These are phyloP conservation scores for Penicillium waksmanii DNA, from an alignment of 495 filamentous ascomycete genomes.

Conservation along the genomic window DNA sequence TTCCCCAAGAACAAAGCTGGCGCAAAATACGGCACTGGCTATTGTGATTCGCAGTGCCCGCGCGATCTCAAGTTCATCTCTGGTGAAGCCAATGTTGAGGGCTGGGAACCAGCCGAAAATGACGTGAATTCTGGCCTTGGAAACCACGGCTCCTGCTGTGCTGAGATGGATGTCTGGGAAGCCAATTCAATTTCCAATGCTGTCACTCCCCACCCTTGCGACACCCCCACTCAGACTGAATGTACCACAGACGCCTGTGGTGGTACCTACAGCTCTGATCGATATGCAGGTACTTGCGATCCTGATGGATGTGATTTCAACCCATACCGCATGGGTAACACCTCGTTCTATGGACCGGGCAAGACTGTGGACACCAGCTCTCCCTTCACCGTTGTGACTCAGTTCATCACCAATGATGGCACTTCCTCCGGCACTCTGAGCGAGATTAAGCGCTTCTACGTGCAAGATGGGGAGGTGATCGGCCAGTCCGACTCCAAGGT, in stretches of 20 bases:
- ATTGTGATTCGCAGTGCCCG: slow-evolving; percentile 76
- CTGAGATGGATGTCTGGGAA: slow-evolving; percentile 76
- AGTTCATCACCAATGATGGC: slow-evolving; percentile 64
- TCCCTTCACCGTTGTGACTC: slow-evolving; percentile 69
- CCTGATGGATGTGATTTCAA: slow-evolving; percentile 83
- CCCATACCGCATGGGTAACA: slow-evolving; percentile 68
- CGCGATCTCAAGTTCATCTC: slow-evolving; percentile 70
- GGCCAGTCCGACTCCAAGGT: slow-evolving; percentile 58
- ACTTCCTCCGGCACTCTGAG: slow-evolving; percentile 57
- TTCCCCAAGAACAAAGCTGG: slow-evolving; percentile 65
- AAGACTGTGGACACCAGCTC: slow-evolving; percentile 65
- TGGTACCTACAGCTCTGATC: slow-evolving; percentile 45
- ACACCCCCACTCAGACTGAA: slow-evolving; percentile 54
- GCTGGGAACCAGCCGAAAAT: slow-evolving; percentile 61
- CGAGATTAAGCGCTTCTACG: slow-evolving; percentile 73
- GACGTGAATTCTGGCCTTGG: slow-evolving; percentile 64
- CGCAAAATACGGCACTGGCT: slow-evolving; percentile 73
- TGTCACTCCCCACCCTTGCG: slow-evolving; percentile 68
- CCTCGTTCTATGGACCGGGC: slow-evolving; percentile 63
- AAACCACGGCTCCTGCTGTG: slow-evolving; percentile 67
- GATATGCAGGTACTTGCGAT: slow-evolving; percentile 66
- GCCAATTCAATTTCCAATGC: slow-evolving; percentile 64
- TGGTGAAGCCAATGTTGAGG: slow-evolving; percentile 63
- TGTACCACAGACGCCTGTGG: slow-evolving; percentile 63
- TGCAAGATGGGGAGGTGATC: slow-evolving; percentile 68